Base-by-base conservation (phyloP, 148 eudicot species). In the Polygonum maritimum region DNA sequence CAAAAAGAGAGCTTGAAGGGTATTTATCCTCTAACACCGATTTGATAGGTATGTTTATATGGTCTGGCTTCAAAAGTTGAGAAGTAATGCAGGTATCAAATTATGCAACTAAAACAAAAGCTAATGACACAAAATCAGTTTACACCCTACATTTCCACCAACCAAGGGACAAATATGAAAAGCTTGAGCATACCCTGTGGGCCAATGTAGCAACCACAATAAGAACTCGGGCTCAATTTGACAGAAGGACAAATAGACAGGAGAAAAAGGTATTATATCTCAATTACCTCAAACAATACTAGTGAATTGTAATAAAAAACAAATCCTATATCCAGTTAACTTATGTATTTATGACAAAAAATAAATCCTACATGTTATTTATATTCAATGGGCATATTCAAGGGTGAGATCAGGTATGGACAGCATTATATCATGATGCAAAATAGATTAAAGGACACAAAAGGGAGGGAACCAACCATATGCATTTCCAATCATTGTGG, bases 401-500 rank as follows among this genome's bases (percentile, higher is more conserved):
- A 31, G 38, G 38, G 2, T 19, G 31, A 58, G 14, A 58, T 36
- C 67, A 60, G 33, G 36, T 21, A 60, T 60, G 67, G n/a, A 21
- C 15, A 60, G 3, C 13, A 10, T 26, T 21, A 26, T 22, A 60
- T 22, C 14, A 60, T 22, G 26, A 60, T 22, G 36, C 12, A 19
- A 13, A 35, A 48, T 36, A 57, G 58, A 79, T 44, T 52, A 67
- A 22, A 40, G 22, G 1, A 21, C 16, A 36, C 31, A 57, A 18
- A 4, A 3, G 71, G 77, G 63, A 75, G 75, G 22, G 19, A 57
- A 36, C 95, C 81, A 80, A 94, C 98, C 98, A 81, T 94, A 94
- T 80, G 98, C 98, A 89, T 94, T 87, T 71, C 98, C 98, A 44
- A 94, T 92, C 78, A 83, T 22, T 77, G 92, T 92, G 57, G 92